Percentiles rank a stretch among this genome's conserved stretches.
phyloP scores from a whole-genome alignment of 1,139 yeast genomes.

The Zhuliangozyma blackwelliae region DNA sequence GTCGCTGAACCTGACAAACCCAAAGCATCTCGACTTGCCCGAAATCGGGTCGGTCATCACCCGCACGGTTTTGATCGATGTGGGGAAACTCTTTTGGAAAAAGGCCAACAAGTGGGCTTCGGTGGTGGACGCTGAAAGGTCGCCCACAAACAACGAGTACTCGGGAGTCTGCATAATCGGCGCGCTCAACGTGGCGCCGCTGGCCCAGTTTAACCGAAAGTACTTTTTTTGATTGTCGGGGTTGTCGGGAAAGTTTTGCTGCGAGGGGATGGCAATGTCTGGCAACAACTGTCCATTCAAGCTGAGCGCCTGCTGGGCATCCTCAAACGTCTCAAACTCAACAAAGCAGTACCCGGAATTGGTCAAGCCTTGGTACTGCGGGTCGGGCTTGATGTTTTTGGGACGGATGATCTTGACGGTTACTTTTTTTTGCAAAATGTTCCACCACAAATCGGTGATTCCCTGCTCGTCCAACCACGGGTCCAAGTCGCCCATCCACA shows the following conservation, averaged over 20 bases:
- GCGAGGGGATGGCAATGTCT: conserved; percentile 47
- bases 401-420: conserved; percentile 54
- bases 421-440: conserved; percentile 36
- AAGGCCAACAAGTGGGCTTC: conserved; percentile 66
- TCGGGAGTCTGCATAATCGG: conserved; percentile 52
- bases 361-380: conserved; percentile 25
- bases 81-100: conserved; percentile 57
- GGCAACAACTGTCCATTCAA: conserved; percentile 67
- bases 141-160: conserved; percentile 73
- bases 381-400: conserved; percentile 23
- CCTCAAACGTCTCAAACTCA: conserved; percentile 58
- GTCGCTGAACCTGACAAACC: conserved; percentile 66
- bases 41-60: conserved; percentile 75
- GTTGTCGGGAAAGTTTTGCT: conserved; percentile 37
- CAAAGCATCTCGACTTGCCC: conserved; percentile 72
- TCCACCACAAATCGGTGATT: conserved; percentile 59
- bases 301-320: conserved; percentile 61
- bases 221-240: conserved; percentile 55
- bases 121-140: conserved; percentile 66
- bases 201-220: conserved; percentile 72
- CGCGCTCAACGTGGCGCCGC: conserved; percentile 56
- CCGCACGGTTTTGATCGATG: conserved; percentile 62
- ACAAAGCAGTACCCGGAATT: conserved; percentile 76
- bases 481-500: conserved; percentile 82
- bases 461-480: conserved; percentile 66